These are phyloP conservation scores for Arthrobotrys pseudoclavata DNA, from an alignment of 2,329 filamentous ascomycete genomes.

Conservation along the genomic window DNA sequence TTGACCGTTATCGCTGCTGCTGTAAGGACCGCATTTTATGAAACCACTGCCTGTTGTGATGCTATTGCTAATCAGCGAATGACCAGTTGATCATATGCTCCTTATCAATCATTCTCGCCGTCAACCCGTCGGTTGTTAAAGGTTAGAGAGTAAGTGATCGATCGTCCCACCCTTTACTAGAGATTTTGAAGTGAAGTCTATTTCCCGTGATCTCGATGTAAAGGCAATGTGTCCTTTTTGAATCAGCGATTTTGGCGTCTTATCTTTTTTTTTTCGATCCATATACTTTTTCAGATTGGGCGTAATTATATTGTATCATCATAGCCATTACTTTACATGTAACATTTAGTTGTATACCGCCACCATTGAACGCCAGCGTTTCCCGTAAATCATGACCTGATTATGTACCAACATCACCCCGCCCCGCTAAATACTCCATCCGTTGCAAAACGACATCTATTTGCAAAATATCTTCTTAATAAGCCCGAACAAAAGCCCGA, in stretches of 20 bases:
- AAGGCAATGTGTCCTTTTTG: conserved; percentile 3
- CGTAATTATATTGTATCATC: conserved; percentile 37
- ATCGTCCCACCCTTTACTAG: conserved; percentile 9
- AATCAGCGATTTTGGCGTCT: conserved; percentile 2
- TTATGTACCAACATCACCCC: conserved; percentile 33
- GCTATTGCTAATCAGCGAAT: conserved; percentile 25
- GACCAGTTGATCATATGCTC: conserved; percentile 51
- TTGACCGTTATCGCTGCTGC: conserved; percentile 74
- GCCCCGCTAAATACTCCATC: conserved; percentile 8
- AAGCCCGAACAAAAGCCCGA: conserved; percentile 45
- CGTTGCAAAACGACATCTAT: conserved; percentile 12
- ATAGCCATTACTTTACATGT: conserved; percentile 40
- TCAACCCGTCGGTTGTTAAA: conserved; percentile 50
- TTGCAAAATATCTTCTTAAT: conserved; percentile 56
- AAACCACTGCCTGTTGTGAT: conserved; percentile 4
- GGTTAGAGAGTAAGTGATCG: conserved; percentile 35
- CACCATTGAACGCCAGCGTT: conserved; percentile 40
- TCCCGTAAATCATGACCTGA: conserved; percentile 26
- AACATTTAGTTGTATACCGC: conserved; percentile 24
- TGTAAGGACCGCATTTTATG: conserved; percentile 41
- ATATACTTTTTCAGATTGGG: conserved; percentile 16
- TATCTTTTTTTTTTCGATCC: neutral
- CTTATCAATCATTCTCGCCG: conserved; percentile 50
- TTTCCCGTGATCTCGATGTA: conserved; percentile 16
- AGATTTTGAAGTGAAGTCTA: conserved; percentile 18